Evolutionary conservation across 2,329 filamentous ascomycete species (phyloP), one percentile per base, ranked within the genome.

Genomic region (Aspergillus sp.): DNA sequence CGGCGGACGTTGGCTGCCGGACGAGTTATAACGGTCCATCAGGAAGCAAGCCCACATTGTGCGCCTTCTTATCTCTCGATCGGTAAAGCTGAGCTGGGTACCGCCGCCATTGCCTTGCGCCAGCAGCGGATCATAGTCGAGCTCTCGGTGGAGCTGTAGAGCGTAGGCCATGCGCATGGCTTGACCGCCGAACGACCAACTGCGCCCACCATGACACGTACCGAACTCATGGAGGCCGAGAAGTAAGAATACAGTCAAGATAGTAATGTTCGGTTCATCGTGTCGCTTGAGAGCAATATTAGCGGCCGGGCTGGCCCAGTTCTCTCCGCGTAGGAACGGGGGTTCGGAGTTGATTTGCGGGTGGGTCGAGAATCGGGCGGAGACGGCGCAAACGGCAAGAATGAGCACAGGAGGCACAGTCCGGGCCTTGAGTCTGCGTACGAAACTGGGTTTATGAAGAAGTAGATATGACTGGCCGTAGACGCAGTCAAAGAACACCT

Each of bases 41-140:
- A 97, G 76, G 69, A 96, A 96, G 71, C 93, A 98, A 12, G 93
- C 90, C 95, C 95, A 99, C 93, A 99, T 98, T 2, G 92, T 95
- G 56, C 95, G 85, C 64, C 95, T 82, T 59, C 95, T 85, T 54
- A 98, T 97, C 73, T 99, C 95, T 27, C 91, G 88, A 72, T 98
- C 95, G 15, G 93, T 91, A 65, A 95, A 95, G 70, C 91, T 96
- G 52, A 95, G 82, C 61, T 89, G 85, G 2, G 83, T 82, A 12
- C 83, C 80, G 39, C 79, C 78, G 17, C 68, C 71, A 19, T 83
- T 82, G 41, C 84, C 84, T n/a, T 82, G 79, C n/a, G 83, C 83
- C n/a, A 72, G 48, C 37, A 85, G 76, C 0, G 90, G 90, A 65
- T 96, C 91, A 68, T 90, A 86, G 62, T 96, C 91, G 27, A 96